Evolutionary conservation across 2,329 filamentous ascomycete species (phyloP), one percentile per base, ranked within the genome.

Genomic region (Simplicillium sp.): DNA sequence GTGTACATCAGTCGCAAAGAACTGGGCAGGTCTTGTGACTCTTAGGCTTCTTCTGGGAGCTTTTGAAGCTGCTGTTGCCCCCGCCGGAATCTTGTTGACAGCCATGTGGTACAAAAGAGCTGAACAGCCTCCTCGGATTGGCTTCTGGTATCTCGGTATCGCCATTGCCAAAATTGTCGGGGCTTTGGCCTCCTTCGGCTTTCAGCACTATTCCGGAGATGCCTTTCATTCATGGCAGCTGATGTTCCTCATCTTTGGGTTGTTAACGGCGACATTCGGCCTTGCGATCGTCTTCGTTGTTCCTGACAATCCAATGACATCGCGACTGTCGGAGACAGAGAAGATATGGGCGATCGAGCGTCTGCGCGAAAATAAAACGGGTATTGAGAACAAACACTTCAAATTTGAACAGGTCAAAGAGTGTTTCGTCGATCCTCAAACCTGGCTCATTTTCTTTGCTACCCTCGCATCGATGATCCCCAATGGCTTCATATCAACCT

Each of bases 251-350:
- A 20, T 29, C 11, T 20, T 37, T 13, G 36, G 36, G 7, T 9
- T 37, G 16, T n/a, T 37, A 16, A 37, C 36, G 7, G 14, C 25
- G 11, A n/a, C 20, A 12, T 11, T 37, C 11, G 36, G 36, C 17
- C 11, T 37, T 15, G 14, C 20, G 13, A n/a, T 37, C 20, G 12
- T 37, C 6, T 28, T 25, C 16, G 11, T 37, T 17, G 42, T 83
- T 3, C 71, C 78, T 1, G 73, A 82, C 48, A 65, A 69, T 3
- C 75, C 75, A 0, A 68, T 74, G 34, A 77, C 68, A 0, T 76
- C 79, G 2, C 71, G 68, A 44, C 66, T 83, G 12, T 70, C 60
- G 7, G 54, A 63, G 1, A 61, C 71, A 20, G 77, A 83, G 50
- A 71, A 68, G 40, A 56, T 56, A 4, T 61, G 74, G 11, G 70